A percentile compares a stretch with the other conserved stretches of the same genome.
These are phyloP conservation scores for Exophiala bonariae DNA, from an alignment of 2,329 filamentous ascomycete species.

Conservation along the genomic window DNA sequence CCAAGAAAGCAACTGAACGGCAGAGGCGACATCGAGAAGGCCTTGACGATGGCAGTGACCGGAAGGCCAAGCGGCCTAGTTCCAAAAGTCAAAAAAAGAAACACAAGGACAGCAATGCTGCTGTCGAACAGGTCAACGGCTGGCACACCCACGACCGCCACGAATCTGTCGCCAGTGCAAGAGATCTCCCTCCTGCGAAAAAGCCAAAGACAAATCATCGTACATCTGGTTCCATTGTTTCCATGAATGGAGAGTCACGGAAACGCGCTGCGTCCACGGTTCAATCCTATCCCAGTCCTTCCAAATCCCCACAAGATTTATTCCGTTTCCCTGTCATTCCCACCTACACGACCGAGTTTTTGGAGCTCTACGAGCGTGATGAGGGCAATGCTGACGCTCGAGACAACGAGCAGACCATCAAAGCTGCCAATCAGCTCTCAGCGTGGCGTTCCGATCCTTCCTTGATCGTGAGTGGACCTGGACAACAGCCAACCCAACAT, in stretches of 20 bases:
- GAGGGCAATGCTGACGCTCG: constrained; percentile 50
- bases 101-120: constrained; percentile 62
- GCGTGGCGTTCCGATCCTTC: constrained; percentile 76
- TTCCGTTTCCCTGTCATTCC: constrained; percentile 65
- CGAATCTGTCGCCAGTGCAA: constrained; percentile 53
- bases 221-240: constrained; percentile 71
- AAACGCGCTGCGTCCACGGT: constrained; percentile 62
- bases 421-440: constrained; percentile 71
- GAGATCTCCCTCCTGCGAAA: constrained; percentile 66
- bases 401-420: constrained; percentile 77
- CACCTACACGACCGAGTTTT: constrained; percentile 74
- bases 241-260: constrained; percentile 60
- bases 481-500: constrained; percentile 53
- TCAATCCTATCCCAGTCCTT: constrained; percentile 70
- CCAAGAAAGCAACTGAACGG: constrained; percentile 71
- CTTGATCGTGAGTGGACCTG: constrained; percentile 66
- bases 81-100: constrained; percentile 90
- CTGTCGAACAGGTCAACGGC: constrained; percentile 65
- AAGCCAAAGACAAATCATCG: constrained; percentile 81
- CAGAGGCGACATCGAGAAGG: constrained; percentile 63
- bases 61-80: constrained; percentile 71
- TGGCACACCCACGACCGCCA: constrained; percentile 57
- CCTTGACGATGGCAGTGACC: constrained; percentile 60
- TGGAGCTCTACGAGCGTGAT: constrained; percentile 69
- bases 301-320: constrained; percentile 54